Base-by-base conservation (phyloP, 2,329 filamentous ascomycete genomes). In the Zasmidium cellare region DNA sequence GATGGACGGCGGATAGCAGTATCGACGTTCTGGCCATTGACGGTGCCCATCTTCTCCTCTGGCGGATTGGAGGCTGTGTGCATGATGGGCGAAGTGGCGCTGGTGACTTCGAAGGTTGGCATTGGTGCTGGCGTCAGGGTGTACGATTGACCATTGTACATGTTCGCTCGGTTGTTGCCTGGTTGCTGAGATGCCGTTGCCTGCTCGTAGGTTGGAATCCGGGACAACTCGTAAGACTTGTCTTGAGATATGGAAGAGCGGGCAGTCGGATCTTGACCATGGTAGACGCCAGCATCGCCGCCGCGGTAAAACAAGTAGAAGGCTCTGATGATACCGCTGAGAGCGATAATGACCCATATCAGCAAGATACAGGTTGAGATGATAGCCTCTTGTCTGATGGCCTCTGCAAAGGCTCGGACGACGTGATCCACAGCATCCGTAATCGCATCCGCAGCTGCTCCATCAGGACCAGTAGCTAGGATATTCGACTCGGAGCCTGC, bases 391-490 rank as follows among this genome's bases (percentile, higher is more conserved):
- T 86, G 85, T 50, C 85, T 79, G 62, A 99, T 86, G 63, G 81
- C 85, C 55, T 83, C 82, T 67, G 84, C 78, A 20, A 97, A 79
- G 71, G 85, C 85, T 59, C 82, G 76, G 24, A 87, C 84, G 58
- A 97, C 87, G 62, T 86, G 83, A 57, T 83, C 72, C 45, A 97
- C 84, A 20, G 91, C 90, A 59, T 82, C 86, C 16, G 87, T 90
- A 66, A 97, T 89, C 69, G 92, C 89, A 75, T 97, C 90, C 41
- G 86, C 87, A 7, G 92, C 87, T 56, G 86, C 83, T 62, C 83
- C 84, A 25, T 86, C 86, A 0, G 92, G 87, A 28, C 68, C 69
- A 59, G 88, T 85, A n/a, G 91, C 82, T 49, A 97, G 84, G 73
- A 97, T 94, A 11, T 82, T 84, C 41, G 83, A 83, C 53, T 89